Evolutionary conservation across 2,329 filamentous ascomycete genomes (phyloP).

Genomic region (Talaromyces sp.): DNA sequence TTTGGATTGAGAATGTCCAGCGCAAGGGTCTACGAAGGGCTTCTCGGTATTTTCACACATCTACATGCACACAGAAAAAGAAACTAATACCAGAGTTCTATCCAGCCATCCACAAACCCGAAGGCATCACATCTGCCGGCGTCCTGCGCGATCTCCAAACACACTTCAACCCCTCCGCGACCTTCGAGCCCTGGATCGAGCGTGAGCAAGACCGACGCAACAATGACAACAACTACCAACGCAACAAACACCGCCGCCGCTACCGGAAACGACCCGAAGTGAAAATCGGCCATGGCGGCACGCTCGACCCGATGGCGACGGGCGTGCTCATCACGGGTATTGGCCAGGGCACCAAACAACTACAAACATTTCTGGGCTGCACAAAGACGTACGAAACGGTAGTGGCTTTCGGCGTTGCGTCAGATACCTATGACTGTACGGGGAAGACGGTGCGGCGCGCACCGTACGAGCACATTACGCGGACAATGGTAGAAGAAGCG

Average conservation of each 20-base stretch:
- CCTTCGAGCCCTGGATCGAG: constrained; percentile 74
- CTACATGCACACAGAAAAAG: background rate
- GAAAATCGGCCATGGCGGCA: constrained; percentile 95
- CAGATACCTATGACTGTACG: constrained; percentile 83
- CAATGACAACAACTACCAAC: constrained; percentile 55
- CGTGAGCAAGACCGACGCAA: constrained; percentile 54
- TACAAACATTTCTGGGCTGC: constrained; percentile 75
- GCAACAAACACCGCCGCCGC: constrained; percentile 49
- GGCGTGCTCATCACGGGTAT: constrained; percentile 87
- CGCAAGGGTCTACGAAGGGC: constrained; percentile 55
- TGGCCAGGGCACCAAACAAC: constrained; percentile 78
- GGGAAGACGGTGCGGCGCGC: constrained; percentile 76
- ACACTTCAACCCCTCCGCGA: constrained; percentile 72
- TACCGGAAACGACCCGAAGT: constrained; percentile 60
- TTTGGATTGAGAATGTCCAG: constrained; percentile 35
- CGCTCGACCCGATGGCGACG: constrained; percentile 87
- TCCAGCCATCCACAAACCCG: constrained; percentile 86
- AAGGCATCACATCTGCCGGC: constrained; percentile 80
- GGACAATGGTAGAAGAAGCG: constrained; percentile 69
- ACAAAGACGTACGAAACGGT: constrained; percentile 91
- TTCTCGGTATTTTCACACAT: constrained; percentile 47
- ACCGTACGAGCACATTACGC: constrained; percentile 75
- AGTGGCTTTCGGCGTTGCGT: constrained; percentile 84
- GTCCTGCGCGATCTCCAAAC: constrained; percentile 82
- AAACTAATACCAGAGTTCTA: constrained; percentile 11